These are phyloP conservation scores for Seiridium cupressi DNA, from an alignment of 2,329 filamentous ascomycete genomes.

Conservation along the genomic window DNA sequence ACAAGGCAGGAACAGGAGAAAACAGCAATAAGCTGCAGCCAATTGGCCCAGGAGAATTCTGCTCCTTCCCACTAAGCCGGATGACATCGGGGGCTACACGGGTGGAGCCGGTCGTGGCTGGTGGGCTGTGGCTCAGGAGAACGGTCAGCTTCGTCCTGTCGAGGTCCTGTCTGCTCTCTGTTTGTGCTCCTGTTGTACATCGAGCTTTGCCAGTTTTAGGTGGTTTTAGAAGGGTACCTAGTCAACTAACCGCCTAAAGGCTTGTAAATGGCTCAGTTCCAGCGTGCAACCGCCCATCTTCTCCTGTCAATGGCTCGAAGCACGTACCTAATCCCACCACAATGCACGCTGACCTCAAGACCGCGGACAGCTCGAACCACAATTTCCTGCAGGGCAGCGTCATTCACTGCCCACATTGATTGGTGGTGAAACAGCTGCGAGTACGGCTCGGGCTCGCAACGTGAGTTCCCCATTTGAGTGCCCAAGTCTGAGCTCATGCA, in stretches of 20 bases:
- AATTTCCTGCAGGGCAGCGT: not conserved
- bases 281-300: no score
- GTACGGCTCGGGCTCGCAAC: not conserved
- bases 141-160: no score
- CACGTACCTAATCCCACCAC: not conserved
- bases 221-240: no score
- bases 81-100: not conserved
- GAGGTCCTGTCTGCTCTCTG: no score
- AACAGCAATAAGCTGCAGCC: slow-evolving; percentile 6
- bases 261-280: no score
- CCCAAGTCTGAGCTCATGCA: not conserved
- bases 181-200: no score
- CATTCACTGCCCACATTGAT: not conserved
- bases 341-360: not conserved
- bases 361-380: not conserved
- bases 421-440: slow-evolving; percentile 2
- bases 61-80: not conserved
- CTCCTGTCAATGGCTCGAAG: no score
- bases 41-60: slow-evolving; percentile 3
- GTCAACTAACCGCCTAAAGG: no score
- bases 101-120: not conserved
- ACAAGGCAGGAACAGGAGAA: not conserved
- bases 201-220: no score
- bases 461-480: not conserved
- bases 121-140: not conserved